These are phyloP conservation scores for Trametes punicea DNA, from an alignment of 768 basidiomycete genomes.

Conservation along the genomic window DNA sequence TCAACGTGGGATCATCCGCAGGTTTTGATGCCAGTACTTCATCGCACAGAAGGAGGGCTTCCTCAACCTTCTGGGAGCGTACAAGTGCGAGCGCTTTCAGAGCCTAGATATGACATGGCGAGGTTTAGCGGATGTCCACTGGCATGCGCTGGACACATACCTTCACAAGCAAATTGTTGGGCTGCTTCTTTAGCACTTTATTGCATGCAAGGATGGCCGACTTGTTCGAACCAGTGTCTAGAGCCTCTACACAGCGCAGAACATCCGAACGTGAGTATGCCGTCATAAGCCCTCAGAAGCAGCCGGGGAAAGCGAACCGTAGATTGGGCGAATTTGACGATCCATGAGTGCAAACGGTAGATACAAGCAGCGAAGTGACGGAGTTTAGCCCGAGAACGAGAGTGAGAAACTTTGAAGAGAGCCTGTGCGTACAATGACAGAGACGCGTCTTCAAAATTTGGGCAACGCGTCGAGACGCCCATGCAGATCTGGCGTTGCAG, in stretches of 20 bases:
- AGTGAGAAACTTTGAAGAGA: conserved; percentile 1
- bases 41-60: conserved; percentile 73
- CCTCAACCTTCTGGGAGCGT: conserved; percentile 82
- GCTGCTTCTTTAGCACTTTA: conserved; percentile 84
- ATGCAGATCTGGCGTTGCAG: conserved; percentile 9
- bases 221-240: conserved; percentile 85
- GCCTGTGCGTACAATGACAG: conserved; percentile 11
- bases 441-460: conserved; percentile 20
- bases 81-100: conserved; percentile 83
- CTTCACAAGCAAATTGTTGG: conserved; percentile 69
- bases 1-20: conserved; percentile 68
- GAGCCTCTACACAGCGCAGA: conserved; percentile 53
- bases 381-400: not conserved
- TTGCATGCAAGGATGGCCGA: conserved; percentile 82
- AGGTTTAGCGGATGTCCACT: not conserved
- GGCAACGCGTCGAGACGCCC: conserved; percentile 19
- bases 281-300: not conserved
- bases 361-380: not conserved
- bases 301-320: conserved; percentile 48
- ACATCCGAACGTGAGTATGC: conserved; percentile 4
- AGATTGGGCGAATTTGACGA: conserved; percentile 82
- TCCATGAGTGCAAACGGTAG: conserved; percentile 43
- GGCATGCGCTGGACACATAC: conserved; percentile 31
- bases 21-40: conserved; percentile 74
- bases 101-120: conserved; percentile 43